Evolutionary conservation across 2,329 filamentous ascomycete genomes (phyloP).

Genomic region (Colletotrichum sp.): DNA sequence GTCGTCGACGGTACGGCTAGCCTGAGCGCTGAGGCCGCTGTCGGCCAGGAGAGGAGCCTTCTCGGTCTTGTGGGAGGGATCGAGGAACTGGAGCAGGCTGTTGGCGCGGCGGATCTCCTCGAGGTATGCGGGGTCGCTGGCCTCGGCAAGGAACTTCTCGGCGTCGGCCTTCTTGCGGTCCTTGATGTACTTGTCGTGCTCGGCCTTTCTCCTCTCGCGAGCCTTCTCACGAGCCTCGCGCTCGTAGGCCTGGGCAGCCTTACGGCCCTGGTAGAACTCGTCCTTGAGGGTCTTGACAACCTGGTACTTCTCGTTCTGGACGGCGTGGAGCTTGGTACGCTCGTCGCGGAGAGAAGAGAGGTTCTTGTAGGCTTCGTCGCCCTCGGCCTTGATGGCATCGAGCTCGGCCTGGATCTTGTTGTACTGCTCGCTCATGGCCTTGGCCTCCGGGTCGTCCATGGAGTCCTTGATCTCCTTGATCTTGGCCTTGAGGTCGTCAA

Average conservation of each 20-base stretch:
- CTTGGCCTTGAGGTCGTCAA: constrained; percentile 85
- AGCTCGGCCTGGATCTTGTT: constrained; percentile 85
- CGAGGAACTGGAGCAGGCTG: constrained; percentile 88
- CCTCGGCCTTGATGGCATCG: constrained; percentile 87
- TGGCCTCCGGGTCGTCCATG: constrained; percentile 89
- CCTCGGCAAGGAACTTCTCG: constrained; percentile 78
- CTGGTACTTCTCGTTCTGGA: constrained; percentile 85
- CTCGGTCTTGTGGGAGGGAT: constrained; percentile 72
- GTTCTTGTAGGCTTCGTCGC: constrained; percentile 90
- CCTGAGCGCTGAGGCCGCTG: constrained; percentile 78
- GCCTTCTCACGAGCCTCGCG: constrained; percentile 78
- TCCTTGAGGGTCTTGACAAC: constrained; percentile 89
- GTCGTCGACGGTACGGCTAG: constrained; percentile 83
- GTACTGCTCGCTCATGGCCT: constrained; percentile 87
- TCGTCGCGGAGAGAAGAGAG: constrained; percentile 85
- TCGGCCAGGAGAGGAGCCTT: constrained; percentile 68
- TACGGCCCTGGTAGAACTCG: constrained; percentile 80
- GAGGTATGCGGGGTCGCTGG: constrained; percentile 84
- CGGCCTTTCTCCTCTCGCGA: constrained; percentile 79
- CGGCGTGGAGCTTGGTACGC: constrained; percentile 79
- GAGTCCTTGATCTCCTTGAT: constrained; percentile 88
- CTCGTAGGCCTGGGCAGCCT: constrained; percentile 84
- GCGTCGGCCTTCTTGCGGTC: constrained; percentile 79
- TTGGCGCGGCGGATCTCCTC: constrained; percentile 92
- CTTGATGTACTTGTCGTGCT: constrained; percentile 75